Conservation (phyloP, 306 rosid genomes). For the Astragalus glycyphyllos region DNA sequence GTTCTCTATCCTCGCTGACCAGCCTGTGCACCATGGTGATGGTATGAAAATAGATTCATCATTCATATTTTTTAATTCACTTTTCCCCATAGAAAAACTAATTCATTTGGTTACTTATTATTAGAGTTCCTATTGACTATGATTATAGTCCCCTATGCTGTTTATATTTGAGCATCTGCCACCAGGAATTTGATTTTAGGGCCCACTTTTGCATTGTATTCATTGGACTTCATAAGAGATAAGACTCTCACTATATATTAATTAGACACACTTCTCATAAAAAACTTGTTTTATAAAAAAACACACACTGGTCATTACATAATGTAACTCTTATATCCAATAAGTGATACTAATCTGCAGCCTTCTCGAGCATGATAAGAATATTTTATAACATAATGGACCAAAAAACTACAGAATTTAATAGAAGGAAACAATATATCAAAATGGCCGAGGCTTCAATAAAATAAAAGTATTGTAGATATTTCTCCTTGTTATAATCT, state of each 20-base stretch:
- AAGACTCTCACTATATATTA: not conserved
- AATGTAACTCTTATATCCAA: not conserved
- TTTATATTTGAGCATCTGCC: slow-evolving; percentile 6
- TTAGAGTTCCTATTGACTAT: slow-evolving; percentile 16
- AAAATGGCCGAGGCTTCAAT: not conserved
- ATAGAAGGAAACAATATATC: not conserved
- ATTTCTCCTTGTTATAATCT: not conserved
- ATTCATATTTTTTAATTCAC: slow-evolving; percentile 6
- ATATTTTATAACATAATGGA: not conserved
- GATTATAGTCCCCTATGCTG: not conserved
- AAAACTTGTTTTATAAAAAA: not conserved
- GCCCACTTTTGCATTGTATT: not conserved
- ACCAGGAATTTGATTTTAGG: slow-evolving; percentile 1
- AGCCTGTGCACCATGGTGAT: slow-evolving; percentile 96
- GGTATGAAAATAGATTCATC: slow-evolving; percentile 60
- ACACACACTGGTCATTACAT: not conserved
- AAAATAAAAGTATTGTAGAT: slow-evolving; percentile 26
- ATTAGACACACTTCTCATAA: not conserved
- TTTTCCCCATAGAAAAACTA: not conserved
- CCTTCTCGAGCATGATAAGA: not conserved
- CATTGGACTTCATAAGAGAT: not conserved
- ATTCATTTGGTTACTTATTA: not conserved
- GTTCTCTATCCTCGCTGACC: slow-evolving; percentile 82
- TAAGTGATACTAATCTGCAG: not conserved
- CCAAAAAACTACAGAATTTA: not conserved